Conservation (phyloP, 306 rosid species). For the Begonia fuchsioides region DNA sequence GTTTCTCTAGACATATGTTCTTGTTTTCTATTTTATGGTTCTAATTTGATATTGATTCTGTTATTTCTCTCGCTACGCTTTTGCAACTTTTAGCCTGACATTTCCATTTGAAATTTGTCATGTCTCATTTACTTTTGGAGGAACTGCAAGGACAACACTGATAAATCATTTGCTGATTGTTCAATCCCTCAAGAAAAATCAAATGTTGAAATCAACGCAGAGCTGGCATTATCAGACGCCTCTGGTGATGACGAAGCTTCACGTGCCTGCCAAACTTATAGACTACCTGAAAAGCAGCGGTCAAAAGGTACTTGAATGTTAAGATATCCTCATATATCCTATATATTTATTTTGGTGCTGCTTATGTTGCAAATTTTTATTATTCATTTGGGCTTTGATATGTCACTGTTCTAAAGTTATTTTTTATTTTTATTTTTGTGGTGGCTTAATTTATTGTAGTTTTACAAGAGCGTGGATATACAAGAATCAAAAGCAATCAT, state of each 20-base stretch:
- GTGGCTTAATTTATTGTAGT: conserved; percentile 27
- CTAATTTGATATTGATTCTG: not conserved
- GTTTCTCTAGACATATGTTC: not conserved
- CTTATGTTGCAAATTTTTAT: not conserved
- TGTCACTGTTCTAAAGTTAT: conserved; percentile 11
- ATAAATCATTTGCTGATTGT: conserved; percentile 62
- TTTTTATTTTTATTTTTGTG: conserved; percentile 5
- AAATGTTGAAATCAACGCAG: conserved; percentile 85
- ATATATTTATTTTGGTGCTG: not conserved
- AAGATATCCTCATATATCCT: not conserved
- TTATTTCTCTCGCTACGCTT: not conserved
- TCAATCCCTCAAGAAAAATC: conserved; percentile 88
- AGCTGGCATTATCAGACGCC: conserved; percentile 85
- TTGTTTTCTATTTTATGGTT: not conserved
- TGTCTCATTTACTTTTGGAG: conserved; percentile 33
- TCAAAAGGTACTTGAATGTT: conserved; percentile 28
- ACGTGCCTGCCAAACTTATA: conserved; percentile 33
- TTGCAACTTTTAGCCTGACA: no score
- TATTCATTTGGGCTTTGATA: not conserved
- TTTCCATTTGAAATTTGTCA: conserved; percentile 7
- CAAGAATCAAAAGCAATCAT: conserved; percentile 54
- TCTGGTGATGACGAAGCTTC: conserved; percentile 88
- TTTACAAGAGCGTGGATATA: conserved; percentile 55
- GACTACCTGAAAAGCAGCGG: conserved; percentile 43
- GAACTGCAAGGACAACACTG: conserved; percentile 73